phyloP scores from a whole-genome alignment of 2,329 filamentous ascomycete species.

The Xylariales sp. region DNA sequence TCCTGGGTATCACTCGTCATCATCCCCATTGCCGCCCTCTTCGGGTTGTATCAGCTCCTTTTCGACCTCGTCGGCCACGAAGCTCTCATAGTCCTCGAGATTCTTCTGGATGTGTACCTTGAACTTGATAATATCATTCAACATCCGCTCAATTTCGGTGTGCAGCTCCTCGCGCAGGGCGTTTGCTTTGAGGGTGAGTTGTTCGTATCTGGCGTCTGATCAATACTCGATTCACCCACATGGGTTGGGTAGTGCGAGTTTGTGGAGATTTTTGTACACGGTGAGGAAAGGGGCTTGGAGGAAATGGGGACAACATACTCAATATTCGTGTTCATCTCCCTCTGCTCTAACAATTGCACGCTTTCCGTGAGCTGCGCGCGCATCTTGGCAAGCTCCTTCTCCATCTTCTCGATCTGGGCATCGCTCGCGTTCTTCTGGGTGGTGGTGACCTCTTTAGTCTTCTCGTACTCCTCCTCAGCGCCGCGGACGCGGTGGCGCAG shows the following conservation, averaged over 20 bases:
- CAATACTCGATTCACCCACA: too few species aligned
- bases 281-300: too few species aligned
- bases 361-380: constrained; percentile 76
- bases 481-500: constrained; percentile 82
- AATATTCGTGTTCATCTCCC: constrained; percentile 94
- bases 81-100: constrained; percentile 89
- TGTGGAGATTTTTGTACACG: too few species aligned
- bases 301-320: constrained; percentile 73
- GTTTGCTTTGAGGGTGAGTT: constrained; percentile 79
- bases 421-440: constrained; percentile 86
- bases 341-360: constrained; percentile 86
- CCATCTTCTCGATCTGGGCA: constrained; percentile 96
- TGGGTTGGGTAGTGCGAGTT: too few species aligned
- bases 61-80: constrained; percentile 91
- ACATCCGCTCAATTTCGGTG: constrained; percentile 89
- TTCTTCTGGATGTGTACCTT: constrained; percentile 94
- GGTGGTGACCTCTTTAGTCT: constrained; percentile 79
- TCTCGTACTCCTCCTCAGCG: constrained; percentile 90
- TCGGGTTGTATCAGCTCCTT: constrained; percentile 70
- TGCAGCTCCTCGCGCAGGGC: constrained; percentile 93
- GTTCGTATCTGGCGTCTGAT: constrained; percentile 90
- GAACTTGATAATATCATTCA: constrained; percentile 97
- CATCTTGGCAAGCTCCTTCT: constrained; percentile 96
- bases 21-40: constrained; percentile 29
- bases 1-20: too few species aligned